Base-by-base conservation (phyloP, 1,284 basidiomycete species). In the Pterulicium gracile region DNA sequence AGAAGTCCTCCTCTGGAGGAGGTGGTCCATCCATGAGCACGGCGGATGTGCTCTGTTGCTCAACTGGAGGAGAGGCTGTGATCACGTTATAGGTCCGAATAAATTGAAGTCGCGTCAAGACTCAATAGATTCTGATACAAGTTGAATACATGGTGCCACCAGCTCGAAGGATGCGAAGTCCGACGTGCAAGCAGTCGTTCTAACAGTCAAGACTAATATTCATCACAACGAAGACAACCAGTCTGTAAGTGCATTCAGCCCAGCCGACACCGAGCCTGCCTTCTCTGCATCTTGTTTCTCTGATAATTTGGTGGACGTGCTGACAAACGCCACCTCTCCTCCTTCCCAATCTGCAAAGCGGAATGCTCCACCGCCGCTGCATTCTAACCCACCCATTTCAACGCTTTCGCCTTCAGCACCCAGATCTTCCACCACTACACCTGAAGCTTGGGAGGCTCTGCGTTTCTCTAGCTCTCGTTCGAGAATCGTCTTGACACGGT, bases 1-100 rank as follows among this genome's bases (percentile, higher is more conserved):
- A 83, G 63, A 95, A 97, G 68, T 98, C 93, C 68, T 97, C 93
- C 70, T 96, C 93, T 60, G 77, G 82, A 46, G 89, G 88, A 54
- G 87, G 85, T 55, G 83, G 81, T 51, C 88, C 91, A 65, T 93
- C 90, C 91, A 93, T 93, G 55, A 52, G 61, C 61, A 56, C 46
- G 50, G 48, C 44, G 23, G n/a, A n/a, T n/a, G n/a, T n/a, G n/a
- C n/a, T n/a, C n/a, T n/a, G n/a, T n/a, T n/a, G n/a, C n/a, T n/a
- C n/a, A n/a, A n/a, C n/a, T n/a, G n/a, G 42, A 22, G 19, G 7
- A 43, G 42, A 43, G 15, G 36, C n/a, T 39, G 19, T 10, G 19
- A 13, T 39, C 36, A 39, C 5, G 36, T 39, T n/a, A n/a, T n/a
- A n/a, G n/a, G n/a, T n/a, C n/a, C n/a, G n/a, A n/a, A n/a, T n/a